Evolutionary conservation across 2,329 filamentous ascomycete species (phyloP).

Genomic region (Fusarium avenaceum): DNA sequence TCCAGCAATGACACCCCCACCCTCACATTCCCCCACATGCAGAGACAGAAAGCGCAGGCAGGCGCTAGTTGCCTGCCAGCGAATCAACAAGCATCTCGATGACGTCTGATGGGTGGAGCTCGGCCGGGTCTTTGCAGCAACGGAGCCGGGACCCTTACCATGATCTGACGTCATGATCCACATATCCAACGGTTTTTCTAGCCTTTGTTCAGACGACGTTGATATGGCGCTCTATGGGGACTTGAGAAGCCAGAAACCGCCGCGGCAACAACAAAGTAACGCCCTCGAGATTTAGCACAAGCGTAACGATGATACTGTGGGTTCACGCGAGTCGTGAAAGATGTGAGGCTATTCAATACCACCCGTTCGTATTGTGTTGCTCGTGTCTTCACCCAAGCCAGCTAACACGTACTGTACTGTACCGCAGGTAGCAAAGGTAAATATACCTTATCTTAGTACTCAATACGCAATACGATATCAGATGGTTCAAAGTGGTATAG

Average conservation of each 20-base stretch:
- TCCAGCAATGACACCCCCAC: neutral
- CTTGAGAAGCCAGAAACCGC: neutral
- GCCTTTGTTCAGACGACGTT: slow-evolving; percentile 4
- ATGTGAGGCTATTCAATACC: slow-evolving; percentile 2
- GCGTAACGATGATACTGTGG: slow-evolving; percentile 6
- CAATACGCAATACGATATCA: slow-evolving; percentile 8
- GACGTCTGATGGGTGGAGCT: slow-evolving; percentile 45
- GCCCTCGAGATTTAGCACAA: neutral
- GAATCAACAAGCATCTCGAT: slow-evolving; percentile 42
- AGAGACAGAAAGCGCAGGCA: neutral
- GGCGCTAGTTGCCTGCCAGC: slow-evolving; percentile 33
- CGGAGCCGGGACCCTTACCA: slow-evolving; percentile 44
- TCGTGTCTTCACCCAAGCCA: neutral
- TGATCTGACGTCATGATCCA: slow-evolving; percentile 48
- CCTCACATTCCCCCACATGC: slow-evolving; percentile 18
- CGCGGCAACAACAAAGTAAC: neutral
- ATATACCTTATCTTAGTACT: neutral
- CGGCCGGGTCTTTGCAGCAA: slow-evolving; percentile 44
- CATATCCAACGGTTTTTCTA: slow-evolving; percentile 25
- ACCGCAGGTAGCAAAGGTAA: slow-evolving; percentile 2
- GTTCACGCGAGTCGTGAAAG: slow-evolving; percentile 11
- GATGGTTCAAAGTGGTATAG: slow-evolving; percentile 12
- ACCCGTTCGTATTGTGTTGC: neutral
- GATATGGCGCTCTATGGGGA: slow-evolving; percentile 5
- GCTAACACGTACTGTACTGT: neutral